Base-by-base conservation (phyloP, 257 asterid genomes). In the Solanum gracilifrons region DNA sequence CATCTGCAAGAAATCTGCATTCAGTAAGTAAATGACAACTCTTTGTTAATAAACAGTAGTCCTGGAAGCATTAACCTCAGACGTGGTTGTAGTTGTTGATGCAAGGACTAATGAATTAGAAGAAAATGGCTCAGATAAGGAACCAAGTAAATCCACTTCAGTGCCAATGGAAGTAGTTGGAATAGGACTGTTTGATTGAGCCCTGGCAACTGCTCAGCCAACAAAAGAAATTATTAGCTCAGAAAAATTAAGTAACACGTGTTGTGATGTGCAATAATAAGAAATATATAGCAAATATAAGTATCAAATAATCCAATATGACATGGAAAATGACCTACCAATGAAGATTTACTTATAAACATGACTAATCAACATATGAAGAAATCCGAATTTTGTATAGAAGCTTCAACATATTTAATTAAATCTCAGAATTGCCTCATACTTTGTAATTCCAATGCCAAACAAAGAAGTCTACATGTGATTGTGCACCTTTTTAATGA, bases 91-190 rank as follows among this genome's bases (percentile, higher is more conserved):
- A 62, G 89, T 90, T 80, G 91, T 88, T 87, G 98, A 94, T 91
- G 94, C 95, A 20, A 92, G 95, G 89, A 98, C 98, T 93, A 96
- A 88, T 58, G 96, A 88, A 85, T 92, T 92, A 71, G 95, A 85
- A 48, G 95, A 92, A 86, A 87, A 93, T 16, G 95, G 89, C 15
- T 93, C 98, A 6, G 98, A 90, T 51, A 96, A 88, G 71, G 98
- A 91, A 55, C 96, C 98, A 80, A 96, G 93, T 68, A 95, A 90
- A 90, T 97, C 98, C 92, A 95, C 86, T 33, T 96, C 97, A 66
- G 89, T 84, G 89, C 91, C 88, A 37, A 87, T 86, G 83, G 94
- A 83, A 33, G 92, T 64, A 85, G 90, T 89, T 69, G 95, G 87
- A 87, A 91, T 86, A 88, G 94, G 86, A 82, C 75, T 91, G 89